Evolutionary conservation across 371 early-diverging fungal genomes (phyloP), one percentile per base, ranked within the genome.

Genomic region (Encephalitozoon cuniculi): DNA sequence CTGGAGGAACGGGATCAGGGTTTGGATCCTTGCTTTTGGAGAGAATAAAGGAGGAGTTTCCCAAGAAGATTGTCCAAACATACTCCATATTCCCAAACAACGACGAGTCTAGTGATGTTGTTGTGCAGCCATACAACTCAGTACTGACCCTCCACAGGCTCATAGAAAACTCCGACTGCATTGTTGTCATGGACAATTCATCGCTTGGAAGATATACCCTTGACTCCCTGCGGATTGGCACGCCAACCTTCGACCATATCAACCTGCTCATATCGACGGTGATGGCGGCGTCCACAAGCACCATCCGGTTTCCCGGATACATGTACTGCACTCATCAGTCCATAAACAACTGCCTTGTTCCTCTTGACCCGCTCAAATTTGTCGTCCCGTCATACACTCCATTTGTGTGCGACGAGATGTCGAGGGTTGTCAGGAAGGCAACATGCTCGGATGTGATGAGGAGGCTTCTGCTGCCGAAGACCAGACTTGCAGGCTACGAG

Each of bases 101-200:
- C 76, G 91, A 93, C 65, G 94, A 93, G 77, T 89, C 92, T 51
- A 91, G 91, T 15, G 99, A 99, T 83, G 94, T 96, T 18, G 97
- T 99, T 15, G 98, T 99, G 21, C 98, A 97, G 83, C 99, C 99
- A 4, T 99, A 99, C 83, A 99, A 99, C 87, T 93, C 95, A 28
- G 87, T 99, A 84, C 86, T 99, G 52, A 89, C 92, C 34, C 85
- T 97, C 71, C 92, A 94, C 84, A 84, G 96, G 54, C 82, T 97
- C 74, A 90, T 91, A 0, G 86, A 89, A 75, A 90, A 91, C 84
- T 93, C 94, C 8, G 97, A 97, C 83, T 90, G 91, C 79, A 95
- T 97, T 18, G 63, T 83, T 15, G 74, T 83, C 11, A 76, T 83
- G 84, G 82, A 82, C 41, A 84, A 84, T 44, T 67, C 64, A 23